These are phyloP conservation scores for Citrus reticulata DNA, from an alignment of 345 rosid genomes.

Conservation along the genomic window DNA sequence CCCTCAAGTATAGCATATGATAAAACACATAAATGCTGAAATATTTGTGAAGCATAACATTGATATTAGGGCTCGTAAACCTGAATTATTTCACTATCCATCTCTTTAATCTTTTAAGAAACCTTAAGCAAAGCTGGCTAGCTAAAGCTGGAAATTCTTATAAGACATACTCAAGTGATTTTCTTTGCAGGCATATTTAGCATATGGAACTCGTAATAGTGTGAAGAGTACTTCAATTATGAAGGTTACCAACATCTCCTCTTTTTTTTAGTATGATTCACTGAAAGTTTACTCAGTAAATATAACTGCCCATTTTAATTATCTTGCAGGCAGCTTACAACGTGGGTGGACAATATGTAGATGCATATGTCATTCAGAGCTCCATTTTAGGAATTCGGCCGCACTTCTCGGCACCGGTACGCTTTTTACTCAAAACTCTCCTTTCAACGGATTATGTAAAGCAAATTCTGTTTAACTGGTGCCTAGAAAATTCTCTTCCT, in stretches of 20 bases:
- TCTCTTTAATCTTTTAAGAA: not conserved
- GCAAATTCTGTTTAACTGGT: not conserved
- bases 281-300: not conserved
- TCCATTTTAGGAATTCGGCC: slow-evolving; percentile 73
- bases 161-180: slow-evolving; percentile 10
- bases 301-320: not conserved
- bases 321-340: slow-evolving; percentile 69
- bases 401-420: slow-evolving; percentile 60
- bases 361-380: slow-evolving; percentile 59
- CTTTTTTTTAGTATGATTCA: not conserved
- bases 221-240: slow-evolving; percentile 47
- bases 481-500: not conserved
- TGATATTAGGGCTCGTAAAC: not conserved
- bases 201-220: slow-evolving; percentile 56
- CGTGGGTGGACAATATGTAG: slow-evolving; percentile 64
- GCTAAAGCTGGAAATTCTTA: not conserved
- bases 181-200: slow-evolving; percentile 71
- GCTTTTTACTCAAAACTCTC: slow-evolving; percentile 1
- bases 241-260: slow-evolving; percentile 38
- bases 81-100: not conserved
- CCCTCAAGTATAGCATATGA: not conserved
- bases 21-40: not conserved
- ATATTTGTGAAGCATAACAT: not conserved
- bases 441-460: no score
- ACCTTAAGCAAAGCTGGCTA: not conserved